These are phyloP conservation scores for Rutstroemia sp. DNA, from an alignment of 2,329 filamentous ascomycete genomes.

Conservation along the genomic window DNA sequence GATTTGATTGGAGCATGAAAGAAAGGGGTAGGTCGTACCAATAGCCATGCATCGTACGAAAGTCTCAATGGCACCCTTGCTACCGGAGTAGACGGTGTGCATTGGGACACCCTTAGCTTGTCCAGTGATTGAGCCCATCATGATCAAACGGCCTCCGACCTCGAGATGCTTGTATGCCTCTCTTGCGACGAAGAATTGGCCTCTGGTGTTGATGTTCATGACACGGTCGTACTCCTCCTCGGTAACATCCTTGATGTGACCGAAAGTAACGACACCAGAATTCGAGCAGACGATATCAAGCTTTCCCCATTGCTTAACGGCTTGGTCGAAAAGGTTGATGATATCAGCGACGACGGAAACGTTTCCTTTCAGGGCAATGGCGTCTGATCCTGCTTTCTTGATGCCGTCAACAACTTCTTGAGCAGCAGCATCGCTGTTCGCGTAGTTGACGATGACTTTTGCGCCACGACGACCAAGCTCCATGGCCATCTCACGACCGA, in stretches of 20 bases:
- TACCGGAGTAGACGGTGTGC: constrained; percentile 67
- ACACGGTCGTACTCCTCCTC: constrained; percentile 35
- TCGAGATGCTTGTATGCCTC: constrained; percentile 66
- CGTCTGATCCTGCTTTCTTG: constrained; percentile 42
- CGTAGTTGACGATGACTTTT: constrained; percentile 48
- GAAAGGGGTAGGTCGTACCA: constrained; percentile 35
- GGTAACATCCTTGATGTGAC: constrained; percentile 24
- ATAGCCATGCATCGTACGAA: constrained; percentile 70
- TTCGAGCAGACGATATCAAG: constrained; percentile 29
- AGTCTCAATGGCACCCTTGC: constrained; percentile 70
- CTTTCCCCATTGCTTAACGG: constrained; percentile 25
- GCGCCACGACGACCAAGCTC: constrained; percentile 59
- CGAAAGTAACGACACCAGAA: constrained; percentile 47
- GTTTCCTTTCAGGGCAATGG: constrained; percentile 51
- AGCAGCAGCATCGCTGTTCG: constrained; percentile 54
- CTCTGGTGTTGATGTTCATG: constrained; percentile 57
- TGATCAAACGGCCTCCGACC: constrained; percentile 63
- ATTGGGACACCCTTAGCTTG: constrained; percentile 60
- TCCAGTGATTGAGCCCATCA: constrained; percentile 66
- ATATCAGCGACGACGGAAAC: constrained; percentile 42
- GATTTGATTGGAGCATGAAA: constrained; percentile 38
- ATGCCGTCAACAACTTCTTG: constrained; percentile 60
- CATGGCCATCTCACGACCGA: constrained; percentile 58
- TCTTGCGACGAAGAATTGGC: constrained; percentile 71
- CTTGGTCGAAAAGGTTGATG: constrained; percentile 22